phyloP scores from a whole-genome alignment of 768 basidiomycete species.

The Leucosporidium yakuticum region DNA sequence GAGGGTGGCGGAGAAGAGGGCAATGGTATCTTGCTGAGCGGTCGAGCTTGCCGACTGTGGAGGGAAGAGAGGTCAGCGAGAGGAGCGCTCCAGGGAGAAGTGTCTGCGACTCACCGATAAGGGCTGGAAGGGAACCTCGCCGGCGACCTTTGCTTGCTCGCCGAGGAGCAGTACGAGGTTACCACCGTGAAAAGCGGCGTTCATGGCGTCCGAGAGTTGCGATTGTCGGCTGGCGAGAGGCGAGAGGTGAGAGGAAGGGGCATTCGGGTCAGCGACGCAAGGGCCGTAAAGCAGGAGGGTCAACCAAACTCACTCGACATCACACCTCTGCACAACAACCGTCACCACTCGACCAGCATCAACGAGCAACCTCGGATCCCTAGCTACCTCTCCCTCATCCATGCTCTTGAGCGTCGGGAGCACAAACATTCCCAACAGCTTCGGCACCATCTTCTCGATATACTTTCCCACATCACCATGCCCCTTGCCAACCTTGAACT shows the following conservation, averaged over 20 bases:
- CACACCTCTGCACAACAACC: constrained; percentile 59
- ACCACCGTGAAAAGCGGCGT: constrained; percentile 14
- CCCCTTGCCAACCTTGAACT: constrained; percentile 48
- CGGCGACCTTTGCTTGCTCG: constrained; percentile 4
- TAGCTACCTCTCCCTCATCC: constrained; percentile 40
- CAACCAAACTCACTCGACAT: constrained; percentile 55
- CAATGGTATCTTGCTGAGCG: constrained; percentile 18
- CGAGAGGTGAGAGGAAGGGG: background rate
- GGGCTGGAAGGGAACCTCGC: constrained; percentile 10
- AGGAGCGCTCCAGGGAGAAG: background rate
- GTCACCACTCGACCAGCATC: constrained; percentile 63
- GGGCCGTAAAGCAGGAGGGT: too few relatives aligned
- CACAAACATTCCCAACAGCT: constrained; percentile 63
- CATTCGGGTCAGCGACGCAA: too few relatives aligned
- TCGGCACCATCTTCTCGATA: constrained; percentile 65
- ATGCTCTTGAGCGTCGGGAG: constrained; percentile 39
- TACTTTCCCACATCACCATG: constrained; percentile 74
- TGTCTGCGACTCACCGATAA: constrained; percentile 1
- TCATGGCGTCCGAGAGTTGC: constrained; percentile 3
- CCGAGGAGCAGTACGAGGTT: constrained; percentile 1
- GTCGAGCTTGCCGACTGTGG: background rate
- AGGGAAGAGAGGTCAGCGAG: background rate
- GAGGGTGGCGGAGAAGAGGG: constrained; percentile 18
- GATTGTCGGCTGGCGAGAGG: constrained; percentile 16
- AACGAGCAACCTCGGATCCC: constrained; percentile 55